Base-by-base conservation (phyloP, 164 flowering plant species). In the Annona cherimola region DNA sequence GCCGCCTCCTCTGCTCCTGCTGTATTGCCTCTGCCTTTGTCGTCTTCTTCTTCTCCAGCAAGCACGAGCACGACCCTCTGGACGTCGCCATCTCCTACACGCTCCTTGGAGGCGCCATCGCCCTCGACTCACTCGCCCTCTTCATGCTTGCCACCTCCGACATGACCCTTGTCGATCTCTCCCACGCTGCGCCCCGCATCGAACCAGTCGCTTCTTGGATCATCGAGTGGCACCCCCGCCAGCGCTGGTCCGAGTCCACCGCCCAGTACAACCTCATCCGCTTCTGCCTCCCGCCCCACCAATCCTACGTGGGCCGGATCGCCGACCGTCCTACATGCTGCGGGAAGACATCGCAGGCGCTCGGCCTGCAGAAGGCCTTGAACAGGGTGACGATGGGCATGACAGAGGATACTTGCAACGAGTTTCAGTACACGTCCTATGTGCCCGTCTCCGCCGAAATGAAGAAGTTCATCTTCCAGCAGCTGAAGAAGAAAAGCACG, bases 31-130 rank as follows among this genome's bases (percentile, higher is more conserved):
- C 19, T 2, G 70, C 75, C 0, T 68, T 71, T 11, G 0, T 71
- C 0, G 4, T 50, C 63, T 75, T 71, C 46, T 55, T 46, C 59
- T 57, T 55, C 60, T 7, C 5, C 0, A 26, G 70, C n/a, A 83
- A 79, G 66, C 57, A 61, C 1, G 19, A n/a, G 0, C 68, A 69
- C 4, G 7, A 45, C 3, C 4, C 20, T 4, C 3, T 76, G 11
- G 86, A 87, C 63, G 70, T 81, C 2, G 69, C 35, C 19, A 61
- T 85, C 44, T 82, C 87, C 20, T 87, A 83, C 66, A 71, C 76
- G 1, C 67, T 87, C 79, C 80, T 83, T 5, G 3, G 59, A 6
- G 88, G 84, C 18, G 88, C 86, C 11, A 42, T 87, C 3, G 73
- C 55, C 46, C 73, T 87, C 1, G 88, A 87, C 63, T 1, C 69